Conservation (phyloP, 768 basidiomycete species). For the Lactarius tabidus region DNA sequence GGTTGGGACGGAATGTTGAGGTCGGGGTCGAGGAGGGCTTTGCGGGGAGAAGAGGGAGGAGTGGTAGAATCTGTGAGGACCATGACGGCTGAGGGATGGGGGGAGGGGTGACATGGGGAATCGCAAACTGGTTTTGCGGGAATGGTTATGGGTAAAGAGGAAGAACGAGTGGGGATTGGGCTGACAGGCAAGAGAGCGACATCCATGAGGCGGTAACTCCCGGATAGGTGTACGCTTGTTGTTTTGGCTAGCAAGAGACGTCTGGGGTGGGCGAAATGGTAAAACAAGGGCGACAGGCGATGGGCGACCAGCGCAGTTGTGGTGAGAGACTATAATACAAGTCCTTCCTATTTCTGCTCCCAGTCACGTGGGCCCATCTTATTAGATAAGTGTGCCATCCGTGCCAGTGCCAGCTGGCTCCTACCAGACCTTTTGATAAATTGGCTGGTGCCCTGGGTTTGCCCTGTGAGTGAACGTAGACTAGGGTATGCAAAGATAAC, state of each 20-base stretch:
- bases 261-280: neutral
- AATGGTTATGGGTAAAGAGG: slow-evolving; percentile 21
- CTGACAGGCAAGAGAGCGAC: slow-evolving; percentile 13
- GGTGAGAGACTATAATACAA: neutral
- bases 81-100: slow-evolving; percentile 21
- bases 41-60: slow-evolving; percentile 19
- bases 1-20: slow-evolving; percentile 15
- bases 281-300: neutral
- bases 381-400: too few relatives aligned
- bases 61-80: slow-evolving; percentile 20
- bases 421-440: too few relatives aligned
- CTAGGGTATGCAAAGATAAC: too few relatives aligned
- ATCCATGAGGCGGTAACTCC: slow-evolving; percentile 19
- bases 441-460: too few relatives aligned
- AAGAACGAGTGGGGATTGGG: slow-evolving; percentile 18
- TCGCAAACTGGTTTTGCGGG: slow-evolving; percentile 5
- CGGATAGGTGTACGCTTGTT: neutral
- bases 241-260: neutral
- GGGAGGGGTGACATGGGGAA: slow-evolving; percentile 9
- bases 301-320: neutral
- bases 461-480: too few relatives aligned
- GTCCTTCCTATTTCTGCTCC: neutral
- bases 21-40: slow-evolving; percentile 11
- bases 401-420: too few relatives aligned
- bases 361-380: neutral